phyloP scores from a whole-genome alignment of 345 rosid species.

The thale cress (Arabidopsis thaliana) region DNA sequence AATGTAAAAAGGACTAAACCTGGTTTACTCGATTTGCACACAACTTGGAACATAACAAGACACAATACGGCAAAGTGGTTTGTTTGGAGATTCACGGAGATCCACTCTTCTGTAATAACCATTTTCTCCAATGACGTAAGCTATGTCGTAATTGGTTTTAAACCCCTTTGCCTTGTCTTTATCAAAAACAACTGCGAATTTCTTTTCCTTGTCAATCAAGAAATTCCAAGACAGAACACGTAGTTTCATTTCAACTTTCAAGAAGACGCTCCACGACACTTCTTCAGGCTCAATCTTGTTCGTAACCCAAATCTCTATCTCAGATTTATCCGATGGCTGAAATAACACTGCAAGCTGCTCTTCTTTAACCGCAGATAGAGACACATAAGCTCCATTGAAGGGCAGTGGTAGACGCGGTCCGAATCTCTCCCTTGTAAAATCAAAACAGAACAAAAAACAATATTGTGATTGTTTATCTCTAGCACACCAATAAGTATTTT shows the following conservation, averaged over 20 bases:
- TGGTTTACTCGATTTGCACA: neutral
- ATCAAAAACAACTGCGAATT: neutral
- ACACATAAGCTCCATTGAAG: neutral
- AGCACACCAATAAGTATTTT: too few species aligned
- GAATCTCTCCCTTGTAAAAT: too few species aligned
- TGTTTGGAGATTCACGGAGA: neutral
- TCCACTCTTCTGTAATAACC: neutral
- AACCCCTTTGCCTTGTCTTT: too few species aligned
- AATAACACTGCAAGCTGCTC: neutral
- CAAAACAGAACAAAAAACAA: too few species aligned
- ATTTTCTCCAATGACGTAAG: neutral
- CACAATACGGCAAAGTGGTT: neutral
- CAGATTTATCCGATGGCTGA: neutral
- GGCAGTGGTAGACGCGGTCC: neutral
- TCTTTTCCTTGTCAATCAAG: constrained; percentile 6
- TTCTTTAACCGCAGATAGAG: constrained; percentile 20
- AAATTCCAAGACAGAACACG: neutral
- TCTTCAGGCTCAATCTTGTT: neutral
- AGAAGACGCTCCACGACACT: constrained; percentile 15
- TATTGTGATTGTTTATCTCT: too few species aligned
- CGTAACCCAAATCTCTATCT: constrained; percentile 11
- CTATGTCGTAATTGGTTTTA: neutral
- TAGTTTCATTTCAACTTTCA: neutral
- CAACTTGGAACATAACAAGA: neutral
- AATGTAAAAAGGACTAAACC: neutral